Conservation (phyloP, 306 rosid genomes). For the Vigna mungo region DNA sequence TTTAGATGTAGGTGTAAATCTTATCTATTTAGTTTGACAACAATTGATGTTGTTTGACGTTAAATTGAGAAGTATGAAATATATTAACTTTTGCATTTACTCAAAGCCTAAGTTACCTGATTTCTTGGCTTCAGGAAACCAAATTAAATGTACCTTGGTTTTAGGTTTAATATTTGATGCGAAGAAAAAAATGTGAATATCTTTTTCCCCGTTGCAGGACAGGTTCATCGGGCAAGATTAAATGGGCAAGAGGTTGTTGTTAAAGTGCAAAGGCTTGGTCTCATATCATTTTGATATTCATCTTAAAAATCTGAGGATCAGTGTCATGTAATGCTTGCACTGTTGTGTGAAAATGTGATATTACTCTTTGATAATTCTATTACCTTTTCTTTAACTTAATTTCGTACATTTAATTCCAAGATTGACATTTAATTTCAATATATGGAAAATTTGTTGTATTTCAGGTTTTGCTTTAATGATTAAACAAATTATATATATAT, state of each 20-base stretch:
- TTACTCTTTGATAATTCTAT: slow-evolving; percentile 7
- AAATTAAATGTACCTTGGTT: slow-evolving; percentile 25
- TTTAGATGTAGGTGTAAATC: slow-evolving; percentile 7
- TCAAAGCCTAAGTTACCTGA: slow-evolving; percentile 33
- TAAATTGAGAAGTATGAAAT: too few species aligned
- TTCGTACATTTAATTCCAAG: slow-evolving; percentile 29
- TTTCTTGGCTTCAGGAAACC: slow-evolving; percentile 62
- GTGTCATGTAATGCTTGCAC: slow-evolving; percentile 45
- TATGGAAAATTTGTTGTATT: too few species aligned
- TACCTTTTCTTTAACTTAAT: slow-evolving; percentile 24
- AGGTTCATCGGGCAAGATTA: slow-evolving; percentile 96
- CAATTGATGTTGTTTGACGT: background rate
- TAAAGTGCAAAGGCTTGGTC: slow-evolving; percentile 99
- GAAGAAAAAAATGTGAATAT: slow-evolving; percentile 34
- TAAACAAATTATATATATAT: too few species aligned
- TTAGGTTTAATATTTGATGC: slow-evolving; percentile 32
- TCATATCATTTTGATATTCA: slow-evolving; percentile 93
- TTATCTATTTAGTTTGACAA: slow-evolving; percentile 17
- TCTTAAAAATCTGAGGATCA: slow-evolving; percentile 95
- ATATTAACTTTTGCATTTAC: slow-evolving; percentile 45
- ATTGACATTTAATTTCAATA: too few species aligned
- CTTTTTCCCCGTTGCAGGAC: slow-evolving; percentile 69
- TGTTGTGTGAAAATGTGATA: slow-evolving; percentile 30
- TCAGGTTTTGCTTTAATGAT: too few species aligned
- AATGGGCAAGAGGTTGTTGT: slow-evolving; percentile 85